Percentiles rank a stretch among this genome's conserved stretches.
These are phyloP conservation scores for Priceomyces carsonii DNA, from an alignment of 805 yeast genomes.

Conservation along the genomic window DNA sequence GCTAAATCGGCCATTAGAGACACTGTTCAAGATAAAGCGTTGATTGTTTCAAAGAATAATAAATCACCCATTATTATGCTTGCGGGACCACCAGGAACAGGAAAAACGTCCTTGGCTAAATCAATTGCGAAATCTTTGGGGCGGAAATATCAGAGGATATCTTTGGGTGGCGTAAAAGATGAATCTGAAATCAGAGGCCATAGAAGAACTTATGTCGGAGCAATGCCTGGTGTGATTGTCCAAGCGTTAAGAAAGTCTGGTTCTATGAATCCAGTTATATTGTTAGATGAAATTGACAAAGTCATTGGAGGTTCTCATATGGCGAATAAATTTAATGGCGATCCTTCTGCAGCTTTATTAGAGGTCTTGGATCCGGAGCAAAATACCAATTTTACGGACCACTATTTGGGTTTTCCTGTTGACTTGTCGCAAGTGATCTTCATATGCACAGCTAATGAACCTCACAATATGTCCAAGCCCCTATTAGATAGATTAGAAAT, in stretches of 20 bases:
- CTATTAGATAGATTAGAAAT: constrained; percentile 82
- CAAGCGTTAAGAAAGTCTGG: constrained; percentile 77
- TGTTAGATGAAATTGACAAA: constrained; percentile 86
- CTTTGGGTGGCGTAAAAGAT: constrained; percentile 85
- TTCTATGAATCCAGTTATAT: constrained; percentile 78
- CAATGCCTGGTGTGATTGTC: constrained; percentile 83
- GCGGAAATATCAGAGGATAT: constrained; percentile 73
- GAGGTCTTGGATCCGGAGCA: constrained; percentile 93
- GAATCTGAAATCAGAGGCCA: constrained; percentile 91
- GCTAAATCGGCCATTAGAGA: constrained; percentile 14
- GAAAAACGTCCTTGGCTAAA: constrained; percentile 84
- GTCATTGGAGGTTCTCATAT: constrained; percentile 55
- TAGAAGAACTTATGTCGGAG: constrained; percentile 87
- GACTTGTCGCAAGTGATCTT: constrained; percentile 81
- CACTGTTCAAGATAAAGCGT: constrained; percentile 10
- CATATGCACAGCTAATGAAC: constrained; percentile 83
- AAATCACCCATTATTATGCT: constrained; percentile 76
- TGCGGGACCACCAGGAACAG: constrained; percentile 94
- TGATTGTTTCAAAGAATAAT: constrained; percentile 31
- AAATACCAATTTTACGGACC: constrained; percentile 73
- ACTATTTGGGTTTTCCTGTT: constrained; percentile 81
- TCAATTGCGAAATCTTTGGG: constrained; percentile 76
- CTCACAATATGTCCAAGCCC: constrained; percentile 70
- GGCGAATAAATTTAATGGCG: constrained; percentile 61
- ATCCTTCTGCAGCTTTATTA: constrained; percentile 85